Evolutionary conservation across 805 yeast genomes (phyloP), one percentile per base, ranked within the genome.

Genomic region (Wickerhamiella kazuoi): DNA sequence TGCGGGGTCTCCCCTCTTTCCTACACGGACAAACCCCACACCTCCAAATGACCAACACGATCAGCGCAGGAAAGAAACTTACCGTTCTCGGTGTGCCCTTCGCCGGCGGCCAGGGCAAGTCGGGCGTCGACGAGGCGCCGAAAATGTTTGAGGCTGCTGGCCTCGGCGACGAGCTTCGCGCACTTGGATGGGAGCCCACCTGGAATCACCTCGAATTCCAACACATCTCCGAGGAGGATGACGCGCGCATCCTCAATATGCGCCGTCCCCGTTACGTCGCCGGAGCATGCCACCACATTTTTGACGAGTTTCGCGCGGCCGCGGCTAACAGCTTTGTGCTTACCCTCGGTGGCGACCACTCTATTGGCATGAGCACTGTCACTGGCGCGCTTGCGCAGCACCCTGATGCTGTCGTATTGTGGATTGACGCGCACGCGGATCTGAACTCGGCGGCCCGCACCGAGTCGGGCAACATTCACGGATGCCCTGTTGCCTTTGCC

Each of bases 401-500:
- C 56, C 94, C 95, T 16, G 83, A 86, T 49, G 83, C 94, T 21
- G 84, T 94, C 52, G 66, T 87, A 30, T 56, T 87, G 45, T 87
- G 98, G 98, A 78, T 87, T 50, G 98, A 87, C 61, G 98, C 98
- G 0, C 98, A 87, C 58, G 95, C 97, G 16, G 98, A 87, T 58
- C 78, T 90, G 56, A 90, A 90, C 65, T 79, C 96, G 1, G 81
- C 94, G 9, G 65, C 67, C 28, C 73, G 83, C 7, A 76, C 96
- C 2, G 78, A 70, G 21, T 74, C 87, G 6, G 97, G 97, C 32
- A 90, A 87, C 59, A 66, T 87, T 50, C 98, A 87, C 58, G 98
- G 98, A 4, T 86, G 96, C 57, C 98, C 98, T 2, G 83, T 87
- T 28, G 73, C 94, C 2, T 90, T 90, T 55, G 64, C 87, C 41